These are phyloP conservation scores for Lodderomyces jiufengensis DNA, from an alignment of 1,139 yeast species.

Conservation along the genomic window DNA sequence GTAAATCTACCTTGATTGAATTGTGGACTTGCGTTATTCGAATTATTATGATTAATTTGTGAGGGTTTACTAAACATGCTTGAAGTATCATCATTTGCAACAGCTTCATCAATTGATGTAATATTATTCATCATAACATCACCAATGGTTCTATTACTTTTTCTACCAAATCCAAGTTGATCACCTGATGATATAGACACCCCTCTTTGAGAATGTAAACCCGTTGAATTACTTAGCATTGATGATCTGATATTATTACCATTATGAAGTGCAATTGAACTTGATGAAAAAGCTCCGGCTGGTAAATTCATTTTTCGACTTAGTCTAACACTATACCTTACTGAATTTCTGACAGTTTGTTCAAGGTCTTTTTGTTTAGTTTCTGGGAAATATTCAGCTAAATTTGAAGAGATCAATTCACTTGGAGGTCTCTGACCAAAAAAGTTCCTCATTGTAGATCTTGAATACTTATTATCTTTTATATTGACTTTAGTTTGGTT, in stretches of 20 bases:
- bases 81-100: conserved; percentile 24
- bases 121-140: conserved; percentile 62
- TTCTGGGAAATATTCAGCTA: conserved; percentile 90
- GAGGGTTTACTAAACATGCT: conserved; percentile 23
- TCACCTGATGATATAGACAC: conserved; percentile 25
- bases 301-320: conserved; percentile 39
- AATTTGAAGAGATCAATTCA: conserved; percentile 83
- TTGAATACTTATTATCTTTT: conserved; percentile 4
- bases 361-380: conserved; percentile 70
- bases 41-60: conserved; percentile 6
- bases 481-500: neutral
- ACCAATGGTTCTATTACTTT: conserved; percentile 54
- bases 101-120: conserved; percentile 57
- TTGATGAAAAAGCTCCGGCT: conserved; percentile 14
- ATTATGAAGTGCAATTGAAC: conserved; percentile 12
- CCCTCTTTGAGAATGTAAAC: conserved; percentile 17
- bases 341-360: conserved; percentile 80
- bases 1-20: neutral
- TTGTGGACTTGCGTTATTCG: conserved; percentile 7
- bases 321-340: conserved; percentile 66
- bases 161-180: conserved; percentile 5
- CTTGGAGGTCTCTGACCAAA: conserved; percentile 94
- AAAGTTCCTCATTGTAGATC: conserved; percentile 46
- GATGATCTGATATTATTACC: conserved; percentile 21
- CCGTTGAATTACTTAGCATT: conserved; percentile 22